Percentiles rank a stretch among this genome's conserved stretches.
Conservation (phyloP, 306 rosid species). For the Vigna hirtella region DNA sequence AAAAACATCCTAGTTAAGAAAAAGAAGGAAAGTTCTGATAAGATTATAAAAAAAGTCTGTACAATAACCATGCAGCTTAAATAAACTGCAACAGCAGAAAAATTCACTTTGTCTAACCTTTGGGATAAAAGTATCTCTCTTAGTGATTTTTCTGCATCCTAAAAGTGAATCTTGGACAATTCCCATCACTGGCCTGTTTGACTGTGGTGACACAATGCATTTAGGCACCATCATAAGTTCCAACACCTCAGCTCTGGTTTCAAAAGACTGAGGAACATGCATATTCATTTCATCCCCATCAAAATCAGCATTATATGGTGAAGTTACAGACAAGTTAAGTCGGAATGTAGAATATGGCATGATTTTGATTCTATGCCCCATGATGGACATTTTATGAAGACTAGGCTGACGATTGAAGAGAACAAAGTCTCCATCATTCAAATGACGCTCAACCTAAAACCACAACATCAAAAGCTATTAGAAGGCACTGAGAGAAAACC, state of each 20-base stretch:
- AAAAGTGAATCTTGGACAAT: constrained; percentile 93
- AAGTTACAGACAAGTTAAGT: constrained; percentile 88
- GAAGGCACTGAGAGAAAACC: constrained; percentile 20
- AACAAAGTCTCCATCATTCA: constrained; percentile 95
- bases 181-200: constrained; percentile 99
- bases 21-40: constrained; percentile 37
- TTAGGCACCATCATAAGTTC: constrained; percentile 99
- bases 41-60: constrained; percentile 34
- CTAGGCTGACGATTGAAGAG: constrained; percentile 99
- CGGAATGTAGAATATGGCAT: constrained; percentile 99
- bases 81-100: constrained; percentile 19
- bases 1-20: constrained; percentile 80
- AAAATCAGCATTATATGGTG: constrained; percentile 98
- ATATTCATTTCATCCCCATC: constrained; percentile 99
- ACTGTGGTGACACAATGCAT: constrained; percentile 97
- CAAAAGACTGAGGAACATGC: constrained; percentile 99
- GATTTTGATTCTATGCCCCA: constrained; percentile 99
- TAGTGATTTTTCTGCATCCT: constrained; percentile 96
- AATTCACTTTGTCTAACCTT: constrained; percentile 60
- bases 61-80: constrained; percentile 30
- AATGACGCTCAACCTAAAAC: constrained; percentile 96
- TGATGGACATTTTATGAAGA: constrained; percentile 99
- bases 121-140: constrained; percentile 92
- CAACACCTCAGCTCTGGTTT: constrained; percentile 98
- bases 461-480: constrained; percentile 41